A percentile compares a stretch with the other conserved stretches of the same genome.
Evolutionary conservation across 2,329 filamentous ascomycete genomes (phyloP).

Genomic region (Aureobasidium leucospermi): DNA sequence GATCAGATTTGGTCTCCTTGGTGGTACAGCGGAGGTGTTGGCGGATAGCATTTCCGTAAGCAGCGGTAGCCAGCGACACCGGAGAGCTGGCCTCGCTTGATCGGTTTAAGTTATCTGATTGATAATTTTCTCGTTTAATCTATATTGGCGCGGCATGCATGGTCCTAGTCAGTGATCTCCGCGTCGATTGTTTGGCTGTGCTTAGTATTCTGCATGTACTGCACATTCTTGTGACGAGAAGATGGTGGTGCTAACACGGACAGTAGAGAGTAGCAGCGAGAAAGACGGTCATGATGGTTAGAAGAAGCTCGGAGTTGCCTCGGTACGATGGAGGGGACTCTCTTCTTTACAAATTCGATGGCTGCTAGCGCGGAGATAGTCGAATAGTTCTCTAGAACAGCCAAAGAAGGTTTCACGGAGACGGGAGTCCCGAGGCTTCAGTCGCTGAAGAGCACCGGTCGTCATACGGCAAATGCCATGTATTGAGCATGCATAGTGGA

Average conservation of each 20-base stretch:
- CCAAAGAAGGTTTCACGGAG: constrained; percentile 6
- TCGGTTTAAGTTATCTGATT: constrained; percentile 13
- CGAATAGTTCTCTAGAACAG: neutral
- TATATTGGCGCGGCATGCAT: constrained; percentile 7
- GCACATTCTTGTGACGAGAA: neutral
- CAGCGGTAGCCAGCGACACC: constrained; percentile 1
- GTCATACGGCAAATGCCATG: constrained; percentile 11
- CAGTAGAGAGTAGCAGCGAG: neutral
- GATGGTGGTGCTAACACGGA: neutral
- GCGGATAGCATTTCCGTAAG: neutral
- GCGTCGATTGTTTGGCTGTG: neutral
- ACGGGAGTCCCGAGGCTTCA: constrained; percentile 5
- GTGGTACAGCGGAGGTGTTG: too few species aligned
- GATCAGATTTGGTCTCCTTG: neutral
- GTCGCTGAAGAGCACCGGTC: constrained; percentile 3
- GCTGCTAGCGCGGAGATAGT: constrained; percentile 7
- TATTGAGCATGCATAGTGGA: constrained; percentile 1
- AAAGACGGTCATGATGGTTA: neutral
- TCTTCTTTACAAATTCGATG: constrained; percentile 6
- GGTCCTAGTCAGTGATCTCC: neutral
- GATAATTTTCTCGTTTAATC: constrained; percentile 6
- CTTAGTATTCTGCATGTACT: neutral
- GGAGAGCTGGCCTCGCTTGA: constrained; percentile 8
- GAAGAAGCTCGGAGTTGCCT: neutral
- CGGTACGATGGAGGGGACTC: neutral